A percentile compares a stretch with the other conserved stretches of the same genome.
phyloP scores from a whole-genome alignment of 495 filamentous ascomycete genomes.

The Xylaria curta region DNA sequence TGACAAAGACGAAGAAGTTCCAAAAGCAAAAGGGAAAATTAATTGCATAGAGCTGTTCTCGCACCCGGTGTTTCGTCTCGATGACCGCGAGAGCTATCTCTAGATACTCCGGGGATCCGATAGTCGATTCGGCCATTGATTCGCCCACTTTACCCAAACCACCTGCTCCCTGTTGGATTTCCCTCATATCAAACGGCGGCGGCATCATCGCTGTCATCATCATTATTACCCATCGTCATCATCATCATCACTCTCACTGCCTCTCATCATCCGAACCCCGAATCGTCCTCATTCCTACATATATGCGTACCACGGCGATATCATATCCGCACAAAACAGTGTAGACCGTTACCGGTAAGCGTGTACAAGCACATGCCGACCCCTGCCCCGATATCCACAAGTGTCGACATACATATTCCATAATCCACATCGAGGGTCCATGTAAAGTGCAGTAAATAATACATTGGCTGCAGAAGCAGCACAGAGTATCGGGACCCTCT shows the following conservation, averaged over 20 bases:
- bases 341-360: constrained; percentile 12
- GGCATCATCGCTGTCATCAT: constrained; percentile 21
- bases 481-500: constrained; percentile 9
- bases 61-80: not conserved
- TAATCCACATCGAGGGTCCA: constrained; percentile 21
- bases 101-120: constrained; percentile 20
- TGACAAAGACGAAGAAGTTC: not conserved
- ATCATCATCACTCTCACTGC: constrained; percentile 13
- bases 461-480: not conserved
- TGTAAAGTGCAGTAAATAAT: constrained; percentile 11
- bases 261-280: not conserved
- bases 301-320: not conserved
- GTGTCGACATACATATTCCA: not conserved
- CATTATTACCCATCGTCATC: constrained; percentile 4
- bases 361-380: constrained; percentile 16
- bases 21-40: constrained; percentile 4
- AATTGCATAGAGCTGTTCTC: constrained; percentile 7
- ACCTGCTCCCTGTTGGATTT: constrained; percentile 15
- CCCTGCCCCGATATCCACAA: constrained; percentile 16
- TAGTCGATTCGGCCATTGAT: constrained; percentile 7
- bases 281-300: not conserved
- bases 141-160: constrained; percentile 18
- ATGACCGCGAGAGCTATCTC: constrained; percentile 5
- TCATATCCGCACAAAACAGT: constrained; percentile 5
- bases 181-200: constrained; percentile 6